These are phyloP conservation scores for Pharnaceum exiguum DNA, from an alignment of 148 eudicot species.

Conservation along the genomic window DNA sequence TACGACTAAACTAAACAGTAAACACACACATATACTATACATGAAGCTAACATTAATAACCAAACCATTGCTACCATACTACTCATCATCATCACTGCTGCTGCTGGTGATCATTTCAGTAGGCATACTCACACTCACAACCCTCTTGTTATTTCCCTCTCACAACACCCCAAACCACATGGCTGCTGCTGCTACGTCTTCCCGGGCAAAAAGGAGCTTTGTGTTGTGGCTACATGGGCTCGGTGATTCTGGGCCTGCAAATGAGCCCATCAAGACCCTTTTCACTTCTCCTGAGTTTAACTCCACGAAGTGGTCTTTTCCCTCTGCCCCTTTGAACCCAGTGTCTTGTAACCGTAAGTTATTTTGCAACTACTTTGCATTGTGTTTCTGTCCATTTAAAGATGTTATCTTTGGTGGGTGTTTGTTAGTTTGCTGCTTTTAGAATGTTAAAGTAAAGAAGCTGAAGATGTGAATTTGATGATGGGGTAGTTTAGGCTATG, in stretches of 20 bases:
- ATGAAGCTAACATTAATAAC: too few relatives aligned
- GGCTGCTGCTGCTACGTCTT: neutral
- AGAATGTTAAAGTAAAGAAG: too few relatives aligned
- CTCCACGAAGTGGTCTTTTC: conserved; percentile 70
- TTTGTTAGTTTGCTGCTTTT: too few relatives aligned
- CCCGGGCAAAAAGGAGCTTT: too few relatives aligned
- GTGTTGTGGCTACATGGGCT: conserved; percentile 91
- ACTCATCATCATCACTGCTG: conserved; percentile 29
- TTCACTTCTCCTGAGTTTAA: conserved; percentile 74
- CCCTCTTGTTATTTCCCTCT: neutral
- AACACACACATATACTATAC: too few relatives aligned
- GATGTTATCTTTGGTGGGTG: neutral
- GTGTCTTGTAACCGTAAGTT: conserved; percentile 80
- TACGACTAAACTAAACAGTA: too few relatives aligned
- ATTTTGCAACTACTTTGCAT: neutral
- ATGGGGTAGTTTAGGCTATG: too few relatives aligned
- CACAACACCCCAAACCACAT: neutral
- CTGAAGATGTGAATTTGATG: too few relatives aligned
- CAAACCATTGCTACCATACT: conserved; percentile 50
- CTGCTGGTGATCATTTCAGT: too few relatives aligned
- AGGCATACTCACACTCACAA: too few relatives aligned
- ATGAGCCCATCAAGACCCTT: conserved; percentile 72
- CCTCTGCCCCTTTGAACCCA: conserved; percentile 80
- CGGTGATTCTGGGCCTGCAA: conserved; percentile 96
- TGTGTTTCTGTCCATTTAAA: neutral